Evolutionary conservation across 257 asterid genomes (phyloP), one percentile per base, ranked within the genome.

Genomic region (Gardenia jasminoides): DNA sequence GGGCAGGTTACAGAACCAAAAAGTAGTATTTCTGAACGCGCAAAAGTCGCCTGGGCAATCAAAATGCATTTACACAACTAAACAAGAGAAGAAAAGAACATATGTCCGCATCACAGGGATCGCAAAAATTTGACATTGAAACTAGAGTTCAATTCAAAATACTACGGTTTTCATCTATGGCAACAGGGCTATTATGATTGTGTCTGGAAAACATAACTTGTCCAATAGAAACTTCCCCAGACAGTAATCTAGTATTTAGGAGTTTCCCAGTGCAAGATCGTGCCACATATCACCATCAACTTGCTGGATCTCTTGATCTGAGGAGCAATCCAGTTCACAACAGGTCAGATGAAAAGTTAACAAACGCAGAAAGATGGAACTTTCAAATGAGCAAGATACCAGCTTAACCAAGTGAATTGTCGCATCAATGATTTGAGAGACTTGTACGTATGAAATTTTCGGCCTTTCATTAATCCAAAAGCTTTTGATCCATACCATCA

Each of bases 221-320:
- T 6, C 41, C 41, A 22, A 16, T 47, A 43, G 28, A n/a, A 44
- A n/a, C 33, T 62, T 44, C 73, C 28, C 8, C 70, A 24, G 64
- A 47, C 26, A 12, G 5, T 20, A 11, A 30, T 22, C 59, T n/a
- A 58, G 43, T 39, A 43, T 41, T 84, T 81, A 82, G 36, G 84
- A 85, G 80, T 84, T 85, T 24, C 89, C 88, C 80, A 91, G 69
- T 20, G 93, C 97, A 85, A 92, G 93, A 71, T 90, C 93, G 74
- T 84, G 97, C 97, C 93, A 92, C 16, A 81, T 74, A 83, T 88
- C 91, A 50, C 79, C 76, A 43, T 85, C 93, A 80, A 75, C 89
- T 78, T 85, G 91, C 74, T 82, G 90, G n/a, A 86, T 70, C 84
- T 86, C 97, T 87, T 88, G 89, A 82, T 85, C 97, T 92, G 93